Evolutionary conservation across 495 filamentous ascomycete species (phyloP).

Genomic region (Neurospora sublineolata): DNA sequence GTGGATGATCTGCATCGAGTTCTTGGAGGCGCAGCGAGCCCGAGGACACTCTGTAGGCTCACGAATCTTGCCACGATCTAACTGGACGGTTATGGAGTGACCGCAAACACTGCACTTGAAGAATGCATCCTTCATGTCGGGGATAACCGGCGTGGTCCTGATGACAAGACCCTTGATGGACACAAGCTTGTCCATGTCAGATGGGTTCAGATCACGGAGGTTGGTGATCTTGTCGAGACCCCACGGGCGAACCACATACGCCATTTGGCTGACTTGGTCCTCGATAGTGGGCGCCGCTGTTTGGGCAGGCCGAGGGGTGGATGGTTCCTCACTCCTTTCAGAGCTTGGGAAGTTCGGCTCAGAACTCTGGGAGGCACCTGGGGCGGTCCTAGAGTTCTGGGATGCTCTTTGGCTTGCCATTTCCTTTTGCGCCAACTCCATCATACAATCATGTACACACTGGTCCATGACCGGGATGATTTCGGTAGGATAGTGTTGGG

Average conservation of each 20-base stretch:
- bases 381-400: neutral
- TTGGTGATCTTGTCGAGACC: conserved; percentile 82
- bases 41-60: conserved; percentile 89
- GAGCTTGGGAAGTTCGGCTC: conserved; percentile 64
- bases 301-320: conserved; percentile 20
- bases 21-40: conserved; percentile 66
- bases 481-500: conserved; percentile 85
- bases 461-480: conserved; percentile 96
- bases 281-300: conserved; percentile 25
- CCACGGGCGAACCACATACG: conserved; percentile 80
- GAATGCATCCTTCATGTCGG: conserved; percentile 91
- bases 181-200: conserved; percentile 78
- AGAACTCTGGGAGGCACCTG: conserved; percentile 46
- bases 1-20: conserved; percentile 97
- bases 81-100: conserved; percentile 76
- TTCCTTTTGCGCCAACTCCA: conserved; percentile 73
- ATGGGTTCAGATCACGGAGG: conserved; percentile 88
- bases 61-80: conserved; percentile 91
- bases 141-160: conserved; percentile 87
- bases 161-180: conserved; percentile 96
- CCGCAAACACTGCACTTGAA: conserved; percentile 91
- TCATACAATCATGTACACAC: conserved; percentile 81
- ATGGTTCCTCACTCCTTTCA: conserved; percentile 46
- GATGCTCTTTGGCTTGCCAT: conserved; percentile 54
- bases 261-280: conserved; percentile 53